phyloP scores from a whole-genome alignment of 352 stramenopile species.

The Phytophthora sojae region DNA sequence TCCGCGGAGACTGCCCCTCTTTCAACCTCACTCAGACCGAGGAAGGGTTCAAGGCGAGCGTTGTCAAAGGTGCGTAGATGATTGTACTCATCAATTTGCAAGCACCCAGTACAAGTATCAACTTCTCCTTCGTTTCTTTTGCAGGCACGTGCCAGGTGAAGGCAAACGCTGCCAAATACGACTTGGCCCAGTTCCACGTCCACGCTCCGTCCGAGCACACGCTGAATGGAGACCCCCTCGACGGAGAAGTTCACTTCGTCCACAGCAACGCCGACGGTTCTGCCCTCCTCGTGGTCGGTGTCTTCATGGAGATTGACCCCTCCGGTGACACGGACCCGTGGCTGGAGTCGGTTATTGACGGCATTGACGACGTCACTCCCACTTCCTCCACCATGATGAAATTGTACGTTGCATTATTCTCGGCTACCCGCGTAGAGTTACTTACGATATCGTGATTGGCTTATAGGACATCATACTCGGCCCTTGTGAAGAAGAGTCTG shows the following conservation, averaged over 20 bases:
- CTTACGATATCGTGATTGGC: slow-evolving; percentile 8
- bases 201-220: slow-evolving; percentile 61
- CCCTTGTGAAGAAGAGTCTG: slow-evolving; percentile 47
- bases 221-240: slow-evolving; percentile 41
- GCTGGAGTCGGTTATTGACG: slow-evolving; percentile 42
- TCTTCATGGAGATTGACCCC: slow-evolving; percentile 36
- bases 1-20: slow-evolving; percentile 24
- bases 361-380: slow-evolving; percentile 31
- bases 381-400: slow-evolving; percentile 15
- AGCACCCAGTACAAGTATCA: not conserved
- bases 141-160: slow-evolving; percentile 24
- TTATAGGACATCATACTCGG: slow-evolving; percentile 45
- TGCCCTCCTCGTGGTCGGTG: slow-evolving; percentile 46
- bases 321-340: slow-evolving; percentile 36
- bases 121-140: not conserved
- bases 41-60: slow-evolving; percentile 26
- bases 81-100: not conserved
- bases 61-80: slow-evolving; percentile 19
- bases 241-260: slow-evolving; percentile 62
- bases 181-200: slow-evolving; percentile 49
- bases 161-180: slow-evolving; percentile 20
- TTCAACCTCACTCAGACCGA: slow-evolving; percentile 32
- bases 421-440: not conserved
- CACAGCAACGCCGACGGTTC: slow-evolving; percentile 38
- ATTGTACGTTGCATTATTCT: slow-evolving; percentile 23